Conservation (phyloP, 1,284 basidiomycete species). For the Tilletia walkeri region DNA sequence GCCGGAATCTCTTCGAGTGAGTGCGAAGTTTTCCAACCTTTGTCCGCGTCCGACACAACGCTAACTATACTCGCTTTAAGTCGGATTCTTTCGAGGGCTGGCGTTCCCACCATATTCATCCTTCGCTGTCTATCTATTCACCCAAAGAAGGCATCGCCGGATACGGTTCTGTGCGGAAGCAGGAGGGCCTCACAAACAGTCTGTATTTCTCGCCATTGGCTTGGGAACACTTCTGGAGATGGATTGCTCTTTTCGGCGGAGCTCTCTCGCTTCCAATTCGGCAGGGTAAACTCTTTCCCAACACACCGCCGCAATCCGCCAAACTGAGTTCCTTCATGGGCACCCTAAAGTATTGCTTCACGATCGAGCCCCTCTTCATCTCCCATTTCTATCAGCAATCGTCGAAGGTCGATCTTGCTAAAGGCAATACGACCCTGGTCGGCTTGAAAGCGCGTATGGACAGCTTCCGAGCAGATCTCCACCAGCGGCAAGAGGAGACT, state of each 20-base stretch:
- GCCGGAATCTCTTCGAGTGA: slow-evolving; percentile 53
- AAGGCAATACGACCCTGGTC: slow-evolving; percentile 75
- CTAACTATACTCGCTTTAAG: not conserved
- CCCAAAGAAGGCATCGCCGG: slow-evolving; percentile 47
- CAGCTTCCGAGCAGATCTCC: slow-evolving; percentile 82
- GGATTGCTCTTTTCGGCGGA: slow-evolving; percentile 83
- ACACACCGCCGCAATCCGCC: slow-evolving; percentile 70
- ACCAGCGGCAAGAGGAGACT: slow-evolving; percentile 83
- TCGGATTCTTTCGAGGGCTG: slow-evolving; percentile 82
- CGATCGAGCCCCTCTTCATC: slow-evolving; percentile 75
- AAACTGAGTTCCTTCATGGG: slow-evolving; percentile 86
- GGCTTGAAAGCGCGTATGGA: slow-evolving; percentile 80
- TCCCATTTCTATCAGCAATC: slow-evolving; percentile 85
- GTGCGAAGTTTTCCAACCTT: slow-evolving; percentile 59
- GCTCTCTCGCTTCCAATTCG: slow-evolving; percentile 79
- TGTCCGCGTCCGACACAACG: not conserved
- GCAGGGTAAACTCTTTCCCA: slow-evolving; percentile 77
- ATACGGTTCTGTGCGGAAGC: slow-evolving; percentile 31
- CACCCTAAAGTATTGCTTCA: slow-evolving; percentile 88
- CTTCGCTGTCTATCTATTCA: slow-evolving; percentile 81
- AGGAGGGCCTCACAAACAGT: slow-evolving; percentile 62
- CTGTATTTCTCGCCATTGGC: slow-evolving; percentile 83
- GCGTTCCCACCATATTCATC: slow-evolving; percentile 90
- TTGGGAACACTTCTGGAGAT: slow-evolving; percentile 87
- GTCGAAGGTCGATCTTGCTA: slow-evolving; percentile 70